Evolutionary conservation across 2,329 filamentous ascomycete species (phyloP).

Genomic region (Colletotrichum australisinense): DNA sequence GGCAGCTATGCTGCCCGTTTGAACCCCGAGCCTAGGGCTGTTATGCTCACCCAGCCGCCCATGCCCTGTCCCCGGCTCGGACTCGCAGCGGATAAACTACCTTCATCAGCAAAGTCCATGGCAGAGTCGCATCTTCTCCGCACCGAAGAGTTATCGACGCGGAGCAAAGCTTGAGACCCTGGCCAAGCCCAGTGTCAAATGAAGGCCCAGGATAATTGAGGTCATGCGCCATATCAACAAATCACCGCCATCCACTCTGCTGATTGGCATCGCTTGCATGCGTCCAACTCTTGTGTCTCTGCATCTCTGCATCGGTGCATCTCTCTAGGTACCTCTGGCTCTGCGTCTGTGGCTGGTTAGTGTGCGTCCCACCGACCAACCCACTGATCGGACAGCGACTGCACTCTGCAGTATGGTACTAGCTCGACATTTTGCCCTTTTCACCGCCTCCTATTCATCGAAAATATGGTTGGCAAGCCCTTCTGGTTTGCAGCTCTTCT

Average conservation of each 20-base stretch:
- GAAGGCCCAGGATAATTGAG: background rate
- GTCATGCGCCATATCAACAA: slow-evolving; percentile 20
- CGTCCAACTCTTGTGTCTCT: background rate
- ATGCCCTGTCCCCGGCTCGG: slow-evolving; percentile 15
- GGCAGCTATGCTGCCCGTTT: background rate
- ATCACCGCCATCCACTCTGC: background rate
- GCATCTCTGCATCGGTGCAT: background rate
- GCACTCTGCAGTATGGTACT: background rate
- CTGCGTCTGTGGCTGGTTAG: slow-evolving; percentile 11
- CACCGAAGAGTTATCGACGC: slow-evolving; percentile 22
- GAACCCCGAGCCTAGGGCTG: background rate
- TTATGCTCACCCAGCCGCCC: background rate
- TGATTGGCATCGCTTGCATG: slow-evolving; percentile 21
- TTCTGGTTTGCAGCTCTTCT: background rate
- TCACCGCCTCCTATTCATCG: background rate
- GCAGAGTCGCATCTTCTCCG: slow-evolving; percentile 32
- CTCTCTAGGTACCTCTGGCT: background rate
- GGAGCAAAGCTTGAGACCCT: slow-evolving; percentile 28
- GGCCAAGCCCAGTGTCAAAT: slow-evolving; percentile 8
- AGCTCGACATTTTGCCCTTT: background rate
- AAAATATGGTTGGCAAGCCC: background rate
- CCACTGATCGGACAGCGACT: background rate
- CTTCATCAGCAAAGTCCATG: slow-evolving; percentile 28
- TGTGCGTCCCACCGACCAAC: background rate
- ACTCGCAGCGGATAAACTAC: slow-evolving; percentile 31